Percentiles rank a stretch among this genome's conserved stretches.
phyloP scores from a whole-genome alignment of 179 eudicot genomes.

The Carnegiea gigantea region DNA sequence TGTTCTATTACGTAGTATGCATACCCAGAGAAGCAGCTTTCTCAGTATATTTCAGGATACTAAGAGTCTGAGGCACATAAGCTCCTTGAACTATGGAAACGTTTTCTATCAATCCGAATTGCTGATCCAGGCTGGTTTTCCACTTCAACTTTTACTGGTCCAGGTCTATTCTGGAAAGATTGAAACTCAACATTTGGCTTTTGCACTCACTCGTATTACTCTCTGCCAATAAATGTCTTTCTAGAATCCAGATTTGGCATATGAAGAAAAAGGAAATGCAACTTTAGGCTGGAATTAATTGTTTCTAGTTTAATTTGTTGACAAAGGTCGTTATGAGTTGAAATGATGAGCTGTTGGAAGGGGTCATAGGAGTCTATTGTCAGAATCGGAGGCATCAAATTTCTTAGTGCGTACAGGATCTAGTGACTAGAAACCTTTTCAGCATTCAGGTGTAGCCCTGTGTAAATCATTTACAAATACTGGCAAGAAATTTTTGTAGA shows the following conservation, averaged over 20 bases:
- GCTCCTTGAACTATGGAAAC: background rate
- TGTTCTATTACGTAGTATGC: background rate
- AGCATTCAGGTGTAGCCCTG: background rate
- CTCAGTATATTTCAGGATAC: background rate
- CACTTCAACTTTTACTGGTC: background rate
- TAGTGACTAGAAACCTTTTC: constrained; percentile 2
- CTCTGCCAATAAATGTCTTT: background rate
- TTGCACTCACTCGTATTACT: too few relatives aligned
- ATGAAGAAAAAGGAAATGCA: background rate
- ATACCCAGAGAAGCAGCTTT: background rate
- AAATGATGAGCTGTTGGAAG: background rate
- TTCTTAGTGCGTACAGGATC: background rate
- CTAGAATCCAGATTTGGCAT: background rate
- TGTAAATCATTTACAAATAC: too few relatives aligned
- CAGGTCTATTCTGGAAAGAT: background rate
- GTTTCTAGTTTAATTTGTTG: background rate
- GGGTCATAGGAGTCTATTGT: background rate
- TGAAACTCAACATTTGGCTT: background rate
- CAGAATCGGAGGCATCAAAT: background rate
- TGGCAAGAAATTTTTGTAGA: background rate
- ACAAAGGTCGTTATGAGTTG: background rate
- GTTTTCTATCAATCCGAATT: background rate
- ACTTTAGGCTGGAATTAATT: background rate
- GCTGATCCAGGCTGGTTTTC: background rate
- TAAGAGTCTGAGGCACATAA: background rate